Percentiles rank a stretch among this genome's conserved stretches.
phyloP scores from a whole-genome alignment of 495 filamentous ascomycete species.

The Thozetella sp. region DNA sequence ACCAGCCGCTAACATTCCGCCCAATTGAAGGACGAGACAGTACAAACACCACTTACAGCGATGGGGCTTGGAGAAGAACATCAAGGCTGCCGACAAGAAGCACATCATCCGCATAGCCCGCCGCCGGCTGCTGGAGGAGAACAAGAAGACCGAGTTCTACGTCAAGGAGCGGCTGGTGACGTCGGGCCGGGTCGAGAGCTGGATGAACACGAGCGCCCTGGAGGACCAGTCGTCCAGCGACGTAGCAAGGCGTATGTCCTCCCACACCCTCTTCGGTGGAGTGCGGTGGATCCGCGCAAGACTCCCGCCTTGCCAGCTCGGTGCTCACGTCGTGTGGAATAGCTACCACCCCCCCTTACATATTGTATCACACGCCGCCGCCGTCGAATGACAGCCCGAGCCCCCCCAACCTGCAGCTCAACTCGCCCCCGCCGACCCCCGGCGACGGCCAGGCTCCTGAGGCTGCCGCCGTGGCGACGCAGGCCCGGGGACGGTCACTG shows the following conservation, averaged over 20 bases:
- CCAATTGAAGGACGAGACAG: not conserved
- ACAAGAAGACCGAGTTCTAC: conserved; percentile 2
- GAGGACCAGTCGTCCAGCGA: not conserved
- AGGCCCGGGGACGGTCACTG: not conserved
- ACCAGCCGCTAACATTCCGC: too few relatives aligned
- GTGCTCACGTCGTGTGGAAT: not conserved
- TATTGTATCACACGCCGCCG: not conserved
- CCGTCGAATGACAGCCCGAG: not conserved
- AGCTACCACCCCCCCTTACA: not conserved
- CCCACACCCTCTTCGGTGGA: not conserved
- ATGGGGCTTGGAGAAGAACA: not conserved
- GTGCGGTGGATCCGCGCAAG: not conserved
- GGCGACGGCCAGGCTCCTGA: not conserved
- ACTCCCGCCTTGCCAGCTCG: not conserved
- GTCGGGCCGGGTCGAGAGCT: not conserved
- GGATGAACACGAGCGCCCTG: not conserved
- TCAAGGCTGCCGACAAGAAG: conserved; percentile 3
- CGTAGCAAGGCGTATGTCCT: not conserved
- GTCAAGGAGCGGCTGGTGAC: conserved; percentile 1
- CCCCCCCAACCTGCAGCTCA: not conserved
- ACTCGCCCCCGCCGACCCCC: not conserved
- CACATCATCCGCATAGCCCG: conserved; percentile 2
- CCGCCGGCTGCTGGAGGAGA: not conserved
- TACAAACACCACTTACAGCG: conserved; percentile 3
- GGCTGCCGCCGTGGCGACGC: not conserved